phyloP scores from a whole-genome alignment of 768 basidiomycete species.

The Phanerochaete carnosa region DNA sequence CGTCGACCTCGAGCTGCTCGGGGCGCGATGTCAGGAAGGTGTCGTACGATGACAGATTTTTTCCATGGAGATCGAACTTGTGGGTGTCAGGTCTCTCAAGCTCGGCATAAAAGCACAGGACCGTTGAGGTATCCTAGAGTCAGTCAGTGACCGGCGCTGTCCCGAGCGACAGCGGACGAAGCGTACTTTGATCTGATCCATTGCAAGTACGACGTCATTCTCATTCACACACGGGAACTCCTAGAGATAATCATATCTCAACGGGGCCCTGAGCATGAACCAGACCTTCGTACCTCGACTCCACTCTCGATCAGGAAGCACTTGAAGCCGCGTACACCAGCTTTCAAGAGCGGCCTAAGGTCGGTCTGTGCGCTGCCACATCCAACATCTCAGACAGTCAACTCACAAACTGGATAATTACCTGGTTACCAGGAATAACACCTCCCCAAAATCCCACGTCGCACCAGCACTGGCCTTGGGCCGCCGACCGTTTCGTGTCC shows the following conservation, averaged over 20 bases:
- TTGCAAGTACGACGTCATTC: conserved; percentile 61
- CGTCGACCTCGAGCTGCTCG: conserved; percentile 70
- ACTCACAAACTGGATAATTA: conserved; percentile 16
- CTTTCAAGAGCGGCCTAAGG: conserved; percentile 68
- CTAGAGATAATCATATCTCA: conserved; percentile 34
- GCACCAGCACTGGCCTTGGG: conserved; percentile 67
- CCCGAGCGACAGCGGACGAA: neutral
- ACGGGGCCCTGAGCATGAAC: neutral
- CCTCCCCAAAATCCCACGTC: conserved; percentile 97
- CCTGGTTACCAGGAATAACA: conserved; percentile 89
- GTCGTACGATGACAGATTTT: conserved; percentile 56
- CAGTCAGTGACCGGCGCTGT: too few species aligned
- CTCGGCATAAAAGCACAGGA: conserved; percentile 93
- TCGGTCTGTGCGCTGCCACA: conserved; percentile 47
- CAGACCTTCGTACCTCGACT: conserved; percentile 62
- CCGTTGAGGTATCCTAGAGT: conserved; percentile 57
- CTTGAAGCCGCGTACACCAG: conserved; percentile 94
- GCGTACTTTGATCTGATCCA: conserved; percentile 70
- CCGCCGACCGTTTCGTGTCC: conserved; percentile 64
- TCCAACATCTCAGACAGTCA: neutral
- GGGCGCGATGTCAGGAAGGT: conserved; percentile 90
- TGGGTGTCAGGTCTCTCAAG: conserved; percentile 43
- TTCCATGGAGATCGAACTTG: conserved; percentile 17
- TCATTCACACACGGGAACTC: conserved; percentile 90
- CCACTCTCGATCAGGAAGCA: conserved; percentile 96